These are phyloP conservation scores for Piper longum DNA, from an alignment of 164 flowering plant genomes.

Conservation along the genomic window DNA sequence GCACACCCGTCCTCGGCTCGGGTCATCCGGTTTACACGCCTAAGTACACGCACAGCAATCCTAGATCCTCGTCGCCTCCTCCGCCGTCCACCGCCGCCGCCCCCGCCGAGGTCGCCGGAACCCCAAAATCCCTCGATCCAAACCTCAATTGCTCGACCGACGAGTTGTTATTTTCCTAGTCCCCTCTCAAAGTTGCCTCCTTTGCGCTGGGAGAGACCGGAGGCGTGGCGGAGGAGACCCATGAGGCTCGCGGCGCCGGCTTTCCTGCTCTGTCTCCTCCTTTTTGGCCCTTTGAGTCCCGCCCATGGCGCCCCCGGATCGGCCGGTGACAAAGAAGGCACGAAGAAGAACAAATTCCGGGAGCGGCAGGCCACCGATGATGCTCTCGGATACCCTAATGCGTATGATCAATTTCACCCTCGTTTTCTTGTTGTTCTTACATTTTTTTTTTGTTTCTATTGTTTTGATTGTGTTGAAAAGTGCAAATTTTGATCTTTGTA, in stretches of 20 bases:
- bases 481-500: too few relatives aligned
- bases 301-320: constrained; percentile 8
- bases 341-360: constrained; percentile 55
- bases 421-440: neutral
- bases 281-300: constrained; percentile 1
- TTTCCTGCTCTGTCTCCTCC: constrained; percentile 4
- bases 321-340: constrained; percentile 10
- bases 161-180: too few relatives aligned
- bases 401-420: constrained; percentile 25
- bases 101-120: too few relatives aligned
- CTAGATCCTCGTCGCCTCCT: too few relatives aligned
- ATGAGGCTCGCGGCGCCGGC: constrained; percentile 9
- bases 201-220: too few relatives aligned
- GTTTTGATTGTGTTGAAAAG: neutral
- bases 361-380: constrained; percentile 79
- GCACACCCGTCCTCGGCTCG: too few relatives aligned
- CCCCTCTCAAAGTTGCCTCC: too few relatives aligned
- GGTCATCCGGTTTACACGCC: too few relatives aligned
- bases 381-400: constrained; percentile 55
- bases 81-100: too few relatives aligned
- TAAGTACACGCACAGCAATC: too few relatives aligned
- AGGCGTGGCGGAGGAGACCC: constrained; percentile 4
- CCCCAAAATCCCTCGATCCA: too few relatives aligned
- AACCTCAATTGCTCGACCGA: too few relatives aligned
- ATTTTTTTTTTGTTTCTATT: constrained; percentile 44